Conservation (phyloP, 148 eudicot species). For the Spergularia marina region DNA sequence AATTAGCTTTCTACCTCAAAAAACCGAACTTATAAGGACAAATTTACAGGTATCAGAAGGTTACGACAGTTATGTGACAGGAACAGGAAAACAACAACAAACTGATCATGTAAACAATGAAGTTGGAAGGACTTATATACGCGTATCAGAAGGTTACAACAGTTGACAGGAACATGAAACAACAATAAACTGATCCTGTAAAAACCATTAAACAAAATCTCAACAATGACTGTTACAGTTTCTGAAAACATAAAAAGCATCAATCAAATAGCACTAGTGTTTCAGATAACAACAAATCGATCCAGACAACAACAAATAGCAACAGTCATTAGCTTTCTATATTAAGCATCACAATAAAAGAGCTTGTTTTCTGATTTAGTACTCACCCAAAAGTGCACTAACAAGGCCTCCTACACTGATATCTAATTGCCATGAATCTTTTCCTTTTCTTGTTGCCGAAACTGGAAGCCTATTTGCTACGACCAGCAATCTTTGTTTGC, state of each 20-base stretch:
- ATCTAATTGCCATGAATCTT: slow-evolving; percentile 62
- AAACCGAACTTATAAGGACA: neutral
- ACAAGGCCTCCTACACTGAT: slow-evolving; percentile 74
- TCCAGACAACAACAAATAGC: neutral
- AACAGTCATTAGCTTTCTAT: neutral
- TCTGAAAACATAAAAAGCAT: neutral
- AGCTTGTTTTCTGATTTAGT: neutral
- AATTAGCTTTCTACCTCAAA: neutral
- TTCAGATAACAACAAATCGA: neutral
- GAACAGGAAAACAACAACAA: no score
- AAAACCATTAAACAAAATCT: no score
- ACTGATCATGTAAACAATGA: no score
- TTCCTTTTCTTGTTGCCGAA: slow-evolving; percentile 52
- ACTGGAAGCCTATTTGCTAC: slow-evolving; percentile 79
- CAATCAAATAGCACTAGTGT: neutral
- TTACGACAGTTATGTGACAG: no score
- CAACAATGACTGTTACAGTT: no score
- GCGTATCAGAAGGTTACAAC: no score
- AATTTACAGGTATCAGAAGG: no score
- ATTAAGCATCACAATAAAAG: neutral
- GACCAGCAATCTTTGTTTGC: slow-evolving; percentile 55
- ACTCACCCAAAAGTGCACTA: slow-evolving; percentile 72
- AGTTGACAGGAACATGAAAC: no score
- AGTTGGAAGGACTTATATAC: no score
- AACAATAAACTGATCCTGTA: no score